Evolutionary conservation across 2,329 filamentous ascomycete species (phyloP).

Genomic region (Orbilia quercus): DNA sequence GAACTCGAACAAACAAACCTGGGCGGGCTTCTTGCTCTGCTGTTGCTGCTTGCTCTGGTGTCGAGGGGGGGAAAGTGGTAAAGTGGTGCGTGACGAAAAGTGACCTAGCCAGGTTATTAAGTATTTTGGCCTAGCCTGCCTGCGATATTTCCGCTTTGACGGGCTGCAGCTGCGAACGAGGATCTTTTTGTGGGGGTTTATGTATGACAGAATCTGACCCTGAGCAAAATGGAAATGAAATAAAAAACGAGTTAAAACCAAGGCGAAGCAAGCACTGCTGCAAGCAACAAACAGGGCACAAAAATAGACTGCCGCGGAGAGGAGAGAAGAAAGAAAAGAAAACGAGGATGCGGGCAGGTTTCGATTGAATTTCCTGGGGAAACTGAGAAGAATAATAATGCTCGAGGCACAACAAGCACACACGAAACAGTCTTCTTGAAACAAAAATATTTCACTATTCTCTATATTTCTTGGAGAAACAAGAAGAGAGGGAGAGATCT

Average conservation of each 20-base stretch:
- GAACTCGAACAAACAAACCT: conserved; percentile 12
- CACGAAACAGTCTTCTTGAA: conserved; percentile 28
- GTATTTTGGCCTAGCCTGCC: too few species aligned
- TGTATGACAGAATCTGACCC: conserved; percentile 38
- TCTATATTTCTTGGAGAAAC: too few species aligned
- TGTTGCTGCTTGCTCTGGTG: too few species aligned
- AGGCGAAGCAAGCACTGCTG: conserved; percentile 17
- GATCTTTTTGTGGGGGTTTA: conserved; percentile 44
- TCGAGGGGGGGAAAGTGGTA: not conserved
- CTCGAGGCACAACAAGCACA: not conserved
- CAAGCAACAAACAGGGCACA: conserved; percentile 47
- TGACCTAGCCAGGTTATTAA: conserved; percentile 32
- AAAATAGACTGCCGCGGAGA: conserved; percentile 52
- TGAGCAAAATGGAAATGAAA: conserved; percentile 37
- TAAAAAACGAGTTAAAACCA: too few species aligned
- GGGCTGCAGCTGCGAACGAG: conserved; percentile 27
- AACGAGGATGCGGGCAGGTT: not conserved
- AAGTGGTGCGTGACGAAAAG: conserved; percentile 42
- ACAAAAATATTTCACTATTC: conserved; percentile 25
- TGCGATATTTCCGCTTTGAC: conserved; percentile 53
- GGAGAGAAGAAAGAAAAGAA: conserved; percentile 11
- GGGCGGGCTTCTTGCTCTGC: too few species aligned
- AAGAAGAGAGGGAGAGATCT: too few species aligned
- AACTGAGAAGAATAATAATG: too few species aligned
- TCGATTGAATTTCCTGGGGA: not conserved